Evolutionary conservation across 2,329 filamentous ascomycete species (phyloP).

Genomic region (Beauveria sp.): DNA sequence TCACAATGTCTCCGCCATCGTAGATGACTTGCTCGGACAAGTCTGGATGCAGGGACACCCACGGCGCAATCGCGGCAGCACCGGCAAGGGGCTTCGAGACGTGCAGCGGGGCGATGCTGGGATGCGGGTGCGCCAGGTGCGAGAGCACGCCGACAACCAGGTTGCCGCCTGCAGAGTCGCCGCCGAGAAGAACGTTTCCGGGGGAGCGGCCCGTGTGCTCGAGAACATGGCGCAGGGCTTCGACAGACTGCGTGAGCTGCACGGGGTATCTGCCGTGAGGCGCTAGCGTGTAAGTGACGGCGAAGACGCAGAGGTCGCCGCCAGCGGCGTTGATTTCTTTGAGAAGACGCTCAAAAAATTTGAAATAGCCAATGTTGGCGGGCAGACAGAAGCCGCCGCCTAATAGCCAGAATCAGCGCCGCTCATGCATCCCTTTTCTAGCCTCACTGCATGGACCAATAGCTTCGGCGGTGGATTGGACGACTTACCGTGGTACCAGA

Average conservation of each 20-base stretch:
- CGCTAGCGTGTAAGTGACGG: conserved; percentile 16
- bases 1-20: conserved; percentile 15
- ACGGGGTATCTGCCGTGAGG: conserved; percentile 17
- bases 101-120: conserved; percentile 14
- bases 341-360: conserved; percentile 14
- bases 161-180: conserved; percentile 19
- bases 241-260: conserved; percentile 17
- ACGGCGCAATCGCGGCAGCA: conserved; percentile 14
- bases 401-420: not conserved
- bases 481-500: conserved; percentile 19
- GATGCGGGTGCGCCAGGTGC: conserved; percentile 17
- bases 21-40: conserved; percentile 12
- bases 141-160: conserved; percentile 17
- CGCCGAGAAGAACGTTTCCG: conserved; percentile 15
- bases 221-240: conserved; percentile 16
- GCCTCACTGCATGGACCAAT: not conserved
- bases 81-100: conserved; percentile 14
- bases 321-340: conserved; percentile 9
- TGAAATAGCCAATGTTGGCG: conserved; percentile 16
- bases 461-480: not conserved
- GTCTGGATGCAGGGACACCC: conserved; percentile 15
- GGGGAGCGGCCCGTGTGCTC: conserved; percentile 11
- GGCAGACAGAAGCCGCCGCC: conserved; percentile 18
- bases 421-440: not conserved
- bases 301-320: conserved; percentile 16